Evolutionary conservation across 164 flowering plant species (phyloP).

Genomic region (Dillenia suffruticosa): DNA sequence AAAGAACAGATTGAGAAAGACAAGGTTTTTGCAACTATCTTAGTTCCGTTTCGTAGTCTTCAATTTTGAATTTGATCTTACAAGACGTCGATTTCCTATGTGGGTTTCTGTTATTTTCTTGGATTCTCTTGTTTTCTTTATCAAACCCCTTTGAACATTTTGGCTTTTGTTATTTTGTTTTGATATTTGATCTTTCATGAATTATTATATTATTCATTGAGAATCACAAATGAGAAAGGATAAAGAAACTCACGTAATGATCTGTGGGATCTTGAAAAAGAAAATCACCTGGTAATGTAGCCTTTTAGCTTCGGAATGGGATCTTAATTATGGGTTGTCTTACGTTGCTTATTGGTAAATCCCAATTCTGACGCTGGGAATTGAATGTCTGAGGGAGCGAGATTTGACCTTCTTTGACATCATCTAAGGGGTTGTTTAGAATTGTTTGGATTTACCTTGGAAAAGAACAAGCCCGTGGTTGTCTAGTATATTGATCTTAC

Average conservation of each 20-base stretch:
- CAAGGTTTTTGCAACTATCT: slow-evolving; percentile 14
- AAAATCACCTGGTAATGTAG: too few species aligned
- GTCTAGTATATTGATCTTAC: too few species aligned
- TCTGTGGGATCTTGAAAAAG: too few species aligned
- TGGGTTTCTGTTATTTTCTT: neutral
- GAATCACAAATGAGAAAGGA: too few species aligned
- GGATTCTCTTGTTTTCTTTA: neutral
- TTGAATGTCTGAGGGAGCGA: neutral
- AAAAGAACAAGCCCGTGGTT: too few species aligned
- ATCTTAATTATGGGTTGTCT: neutral
- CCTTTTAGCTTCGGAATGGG: neutral
- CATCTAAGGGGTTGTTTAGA: neutral
- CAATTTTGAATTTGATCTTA: neutral
- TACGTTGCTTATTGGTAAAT: neutral
- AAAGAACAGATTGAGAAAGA: slow-evolving; percentile 54
- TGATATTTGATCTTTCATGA: neutral
- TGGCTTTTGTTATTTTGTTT: neutral
- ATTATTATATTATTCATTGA: too few species aligned
- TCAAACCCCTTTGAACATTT: neutral
- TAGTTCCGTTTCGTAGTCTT: neutral
- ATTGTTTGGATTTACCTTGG: too few species aligned
- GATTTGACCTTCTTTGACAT: neutral
- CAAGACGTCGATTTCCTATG: neutral
- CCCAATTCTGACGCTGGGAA: neutral
- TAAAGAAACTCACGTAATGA: too few species aligned